These are phyloP conservation scores for Fonsecaea pugnacius DNA, from an alignment of 2,329 filamentous ascomycete genomes.

Conservation along the genomic window DNA sequence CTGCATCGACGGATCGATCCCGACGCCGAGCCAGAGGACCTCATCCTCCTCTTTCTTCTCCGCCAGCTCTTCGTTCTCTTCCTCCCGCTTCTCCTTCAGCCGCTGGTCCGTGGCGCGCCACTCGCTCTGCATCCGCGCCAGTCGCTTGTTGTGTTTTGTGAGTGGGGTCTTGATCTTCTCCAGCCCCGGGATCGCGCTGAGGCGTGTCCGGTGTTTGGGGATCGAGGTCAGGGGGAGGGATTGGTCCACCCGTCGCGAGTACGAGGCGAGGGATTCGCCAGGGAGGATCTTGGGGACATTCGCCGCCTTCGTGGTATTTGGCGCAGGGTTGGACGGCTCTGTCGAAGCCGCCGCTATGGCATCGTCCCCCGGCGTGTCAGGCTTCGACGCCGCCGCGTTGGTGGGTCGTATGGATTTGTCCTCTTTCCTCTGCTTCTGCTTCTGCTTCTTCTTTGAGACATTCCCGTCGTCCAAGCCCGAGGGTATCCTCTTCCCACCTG, in stretches of 20 bases:
- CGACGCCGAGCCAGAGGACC: conserved; percentile 64
- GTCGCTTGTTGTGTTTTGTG: conserved; percentile 82
- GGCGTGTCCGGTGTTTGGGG: conserved; percentile 53
- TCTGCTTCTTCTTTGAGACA: conserved; percentile 43
- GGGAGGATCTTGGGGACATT: conserved; percentile 69
- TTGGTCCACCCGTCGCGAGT: conserved; percentile 79
- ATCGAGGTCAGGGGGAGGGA: conserved; percentile 77
- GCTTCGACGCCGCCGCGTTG: conserved; percentile 37
- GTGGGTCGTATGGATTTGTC: conserved; percentile 31
- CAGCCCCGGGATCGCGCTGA: conserved; percentile 65
- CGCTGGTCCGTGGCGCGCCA: conserved; percentile 61
- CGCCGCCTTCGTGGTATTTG: conserved; percentile 26
- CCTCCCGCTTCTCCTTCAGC: conserved; percentile 74
- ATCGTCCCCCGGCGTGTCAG: conserved; percentile 26
- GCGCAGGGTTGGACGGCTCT: background rate
- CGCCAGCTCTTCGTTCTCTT: conserved; percentile 69
- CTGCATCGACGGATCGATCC: conserved; percentile 47
- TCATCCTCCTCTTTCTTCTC: conserved; percentile 66
- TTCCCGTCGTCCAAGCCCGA: conserved; percentile 72
- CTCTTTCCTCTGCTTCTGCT: conserved; percentile 50
- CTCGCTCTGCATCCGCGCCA: conserved; percentile 63
- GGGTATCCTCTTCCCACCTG: conserved; percentile 61
- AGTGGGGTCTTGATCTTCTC: conserved; percentile 58
- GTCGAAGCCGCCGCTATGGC: background rate
- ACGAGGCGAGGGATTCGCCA: conserved; percentile 81